These are phyloP conservation scores for Cornus kousa DNA, from an alignment of 148 eudicot genomes.

Conservation along the genomic window DNA sequence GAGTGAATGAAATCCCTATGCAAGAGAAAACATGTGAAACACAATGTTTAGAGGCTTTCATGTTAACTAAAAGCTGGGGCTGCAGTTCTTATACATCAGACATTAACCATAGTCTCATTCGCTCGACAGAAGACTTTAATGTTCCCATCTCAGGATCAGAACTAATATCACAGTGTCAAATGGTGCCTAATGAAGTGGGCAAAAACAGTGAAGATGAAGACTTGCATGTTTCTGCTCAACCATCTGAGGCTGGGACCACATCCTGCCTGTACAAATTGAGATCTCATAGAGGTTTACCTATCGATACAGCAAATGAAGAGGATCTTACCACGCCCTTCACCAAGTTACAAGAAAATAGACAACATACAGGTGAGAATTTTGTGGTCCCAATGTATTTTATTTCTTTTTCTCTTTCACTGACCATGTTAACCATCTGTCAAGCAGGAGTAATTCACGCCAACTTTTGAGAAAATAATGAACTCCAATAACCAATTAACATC, in stretches of 20 bases:
- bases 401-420: background rate
- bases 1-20: background rate
- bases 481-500: background rate
- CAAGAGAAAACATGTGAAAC: background rate
- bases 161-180: background rate
- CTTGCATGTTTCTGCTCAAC: background rate
- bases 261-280: slow-evolving; percentile 1
- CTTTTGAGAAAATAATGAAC: background rate
- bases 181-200: background rate
- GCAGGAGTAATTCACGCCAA: no score
- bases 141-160: background rate
- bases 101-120: background rate
- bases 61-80: slow-evolving; percentile 5
- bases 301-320: background rate
- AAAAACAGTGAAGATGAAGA: background rate
- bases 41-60: slow-evolving; percentile 3
- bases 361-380: slow-evolving; percentile 14
- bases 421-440: background rate
- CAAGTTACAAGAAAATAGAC: background rate
- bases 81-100: background rate
- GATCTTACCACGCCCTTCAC: slow-evolving; percentile 2
- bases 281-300: background rate
- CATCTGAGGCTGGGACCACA: slow-evolving; percentile 1
- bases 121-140: background rate
- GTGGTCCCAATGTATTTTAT: background rate